A percentile compares a stretch with the other conserved stretches of the same genome.
These are phyloP conservation scores for Cystofilobasidium bisporidii DNA, from an alignment of 768 basidiomycete genomes.

Conservation along the genomic window DNA sequence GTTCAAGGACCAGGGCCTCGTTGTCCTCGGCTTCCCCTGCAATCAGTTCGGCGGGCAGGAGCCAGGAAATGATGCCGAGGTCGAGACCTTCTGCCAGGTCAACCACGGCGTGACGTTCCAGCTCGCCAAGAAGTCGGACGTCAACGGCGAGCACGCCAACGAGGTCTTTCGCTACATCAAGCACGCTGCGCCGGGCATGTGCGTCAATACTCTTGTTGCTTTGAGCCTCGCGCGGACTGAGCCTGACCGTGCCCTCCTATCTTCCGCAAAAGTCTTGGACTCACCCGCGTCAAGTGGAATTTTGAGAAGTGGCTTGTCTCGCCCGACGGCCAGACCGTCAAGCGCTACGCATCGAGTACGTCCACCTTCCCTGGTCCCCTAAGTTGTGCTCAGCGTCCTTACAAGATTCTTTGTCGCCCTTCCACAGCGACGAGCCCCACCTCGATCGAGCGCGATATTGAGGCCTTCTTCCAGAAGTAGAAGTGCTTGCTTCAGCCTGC, in stretches of 20 bases:
- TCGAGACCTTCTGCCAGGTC: constrained; percentile 43
- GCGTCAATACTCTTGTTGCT: too few species aligned
- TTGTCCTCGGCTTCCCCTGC: constrained; percentile 62
- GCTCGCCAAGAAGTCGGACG: constrained; percentile 61
- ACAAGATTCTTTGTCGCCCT: too few species aligned
- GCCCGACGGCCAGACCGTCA: neutral
- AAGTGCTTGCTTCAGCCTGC: neutral
- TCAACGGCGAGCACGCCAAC: constrained; percentile 4
- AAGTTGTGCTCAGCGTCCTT: too few species aligned
- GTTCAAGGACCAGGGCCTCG: constrained; percentile 64
- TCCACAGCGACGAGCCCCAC: neutral
- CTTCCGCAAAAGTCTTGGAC: constrained; percentile 15
- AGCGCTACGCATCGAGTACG: constrained; percentile 4
- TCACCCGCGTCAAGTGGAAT: constrained; percentile 4
- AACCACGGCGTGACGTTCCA: constrained; percentile 89
- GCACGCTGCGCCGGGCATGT: constrained; percentile 44
- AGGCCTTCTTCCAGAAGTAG: neutral
- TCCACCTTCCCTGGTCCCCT: neutral
- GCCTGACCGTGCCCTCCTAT: constrained; percentile 57
- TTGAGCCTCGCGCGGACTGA: too few species aligned
- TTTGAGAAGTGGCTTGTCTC: neutral
- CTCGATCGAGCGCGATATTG: neutral
- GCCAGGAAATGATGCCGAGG: constrained; percentile 66
- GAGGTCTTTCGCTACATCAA: neutral
- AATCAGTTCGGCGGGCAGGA: constrained; percentile 62